Percentiles rank a stretch among this genome's conserved stretches.
Conservation (phyloP, 305 asterid species). For the Solanum hybrid region DNA sequence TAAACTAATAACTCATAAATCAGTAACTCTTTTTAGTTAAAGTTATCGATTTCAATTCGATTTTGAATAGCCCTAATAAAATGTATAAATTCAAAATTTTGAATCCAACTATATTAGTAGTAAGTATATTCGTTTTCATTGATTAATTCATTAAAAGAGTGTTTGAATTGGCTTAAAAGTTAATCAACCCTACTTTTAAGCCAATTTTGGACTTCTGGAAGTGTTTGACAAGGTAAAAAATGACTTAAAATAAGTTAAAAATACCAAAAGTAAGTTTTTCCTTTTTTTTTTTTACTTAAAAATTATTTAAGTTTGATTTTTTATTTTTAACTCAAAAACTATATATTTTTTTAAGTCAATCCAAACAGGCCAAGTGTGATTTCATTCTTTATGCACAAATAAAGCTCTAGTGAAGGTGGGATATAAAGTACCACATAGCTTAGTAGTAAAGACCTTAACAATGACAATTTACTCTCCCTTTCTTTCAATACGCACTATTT, state of each 20-base stretch:
- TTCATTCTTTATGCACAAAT: background rate
- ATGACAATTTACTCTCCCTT: background rate
- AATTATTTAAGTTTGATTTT: too few relatives aligned
- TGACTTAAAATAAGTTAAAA: too few relatives aligned
- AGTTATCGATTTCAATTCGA: too few relatives aligned
- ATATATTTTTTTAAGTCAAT: background rate
- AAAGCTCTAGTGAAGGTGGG: background rate
- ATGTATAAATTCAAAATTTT: background rate
- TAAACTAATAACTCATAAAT: too few relatives aligned
- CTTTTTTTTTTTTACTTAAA: too few relatives aligned
- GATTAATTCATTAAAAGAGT: background rate
- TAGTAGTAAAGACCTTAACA: background rate
- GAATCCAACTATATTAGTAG: background rate
- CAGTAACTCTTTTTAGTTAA: too few relatives aligned
- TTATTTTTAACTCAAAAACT: too few relatives aligned
- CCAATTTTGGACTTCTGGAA: too few relatives aligned
- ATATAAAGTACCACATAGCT: background rate
- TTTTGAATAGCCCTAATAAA: too few relatives aligned
- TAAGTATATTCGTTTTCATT: background rate
- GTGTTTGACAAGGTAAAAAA: too few relatives aligned
- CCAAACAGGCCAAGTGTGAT: background rate
- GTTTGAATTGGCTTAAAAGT: too few relatives aligned
- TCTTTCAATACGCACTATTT: background rate
- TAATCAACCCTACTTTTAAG: fast-evolving
- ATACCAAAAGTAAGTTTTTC: too few relatives aligned